Evolutionary conservation across 331 rosid species (phyloP).

Genomic region (Quercus lobata): DNA sequence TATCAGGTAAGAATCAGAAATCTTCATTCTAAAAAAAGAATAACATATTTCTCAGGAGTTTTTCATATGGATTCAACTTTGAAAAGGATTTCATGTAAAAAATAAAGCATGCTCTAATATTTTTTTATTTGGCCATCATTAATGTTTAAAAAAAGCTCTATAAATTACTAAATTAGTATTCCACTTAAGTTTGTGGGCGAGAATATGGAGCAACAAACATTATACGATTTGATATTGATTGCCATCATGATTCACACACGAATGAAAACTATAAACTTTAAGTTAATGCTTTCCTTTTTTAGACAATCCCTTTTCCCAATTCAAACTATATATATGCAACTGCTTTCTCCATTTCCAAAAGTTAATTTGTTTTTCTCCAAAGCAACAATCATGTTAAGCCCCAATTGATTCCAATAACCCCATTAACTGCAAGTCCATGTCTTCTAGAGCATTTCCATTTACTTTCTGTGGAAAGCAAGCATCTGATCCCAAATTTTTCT

Average conservation of each 20-base stretch:
- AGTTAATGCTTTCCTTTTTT: conserved; percentile 27
- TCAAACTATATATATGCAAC: no score
- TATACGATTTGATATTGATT: neutral
- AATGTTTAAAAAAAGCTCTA: neutral
- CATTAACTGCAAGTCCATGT: conserved; percentile 17
- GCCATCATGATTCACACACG: neutral
- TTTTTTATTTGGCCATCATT: neutral
- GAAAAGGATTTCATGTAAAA: neutral
- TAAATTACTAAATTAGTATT: neutral
- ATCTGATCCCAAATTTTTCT: conserved; percentile 50
- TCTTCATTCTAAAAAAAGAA: no score
- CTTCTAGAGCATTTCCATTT: conserved; percentile 21
- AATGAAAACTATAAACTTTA: neutral
- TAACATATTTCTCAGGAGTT: no score
- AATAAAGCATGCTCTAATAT: neutral
- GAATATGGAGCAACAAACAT: neutral
- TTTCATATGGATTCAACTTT: neutral
- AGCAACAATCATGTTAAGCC: conserved; percentile 14
- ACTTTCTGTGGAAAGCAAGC: conserved; percentile 36
- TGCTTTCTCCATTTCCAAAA: conserved; percentile 27
- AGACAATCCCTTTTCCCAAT: neutral
- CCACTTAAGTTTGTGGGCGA: neutral
- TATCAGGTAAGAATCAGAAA: no score
- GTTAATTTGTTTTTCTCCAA: conserved; percentile 24
- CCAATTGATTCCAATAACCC: conserved; percentile 30